A percentile compares a stretch with the other conserved stretches of the same genome.
phyloP scores from a whole-genome alignment of 2,329 filamentous ascomycete species.

The Metarhizium robertsii region DNA sequence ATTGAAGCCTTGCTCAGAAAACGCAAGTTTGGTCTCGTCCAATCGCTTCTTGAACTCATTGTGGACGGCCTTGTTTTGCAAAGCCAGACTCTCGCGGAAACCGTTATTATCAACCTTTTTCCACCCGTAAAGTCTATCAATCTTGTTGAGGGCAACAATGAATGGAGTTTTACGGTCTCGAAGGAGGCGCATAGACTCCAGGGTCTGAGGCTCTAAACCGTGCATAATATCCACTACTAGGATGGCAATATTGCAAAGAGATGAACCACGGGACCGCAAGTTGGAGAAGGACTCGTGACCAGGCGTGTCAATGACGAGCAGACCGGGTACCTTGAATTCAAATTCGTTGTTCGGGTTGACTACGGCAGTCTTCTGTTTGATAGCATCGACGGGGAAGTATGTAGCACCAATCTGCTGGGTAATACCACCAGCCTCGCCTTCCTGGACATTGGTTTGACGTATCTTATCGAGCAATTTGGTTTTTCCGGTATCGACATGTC shows the following conservation, averaged over 20 bases:
- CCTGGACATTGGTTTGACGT: conserved; percentile 95
- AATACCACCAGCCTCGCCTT: conserved; percentile 98
- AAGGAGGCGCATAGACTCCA: conserved; percentile 93
- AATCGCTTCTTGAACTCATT: conserved; percentile 90
- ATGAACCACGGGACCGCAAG: conserved; percentile 90
- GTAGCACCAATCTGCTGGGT: conserved; percentile 99
- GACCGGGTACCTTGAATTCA: conserved; percentile 94
- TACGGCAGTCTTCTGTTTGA: conserved; percentile 84
- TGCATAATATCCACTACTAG: conserved; percentile 99
- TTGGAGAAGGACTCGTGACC: conserved; percentile 99
- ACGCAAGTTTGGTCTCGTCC: conserved; percentile 84
- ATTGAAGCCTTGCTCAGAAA: conserved; percentile 96
- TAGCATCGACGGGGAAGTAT: conserved; percentile 93
- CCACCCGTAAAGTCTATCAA: conserved; percentile 98
- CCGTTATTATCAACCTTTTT: conserved; percentile 98
- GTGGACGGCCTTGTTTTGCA: conserved; percentile 89
- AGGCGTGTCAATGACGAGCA: conserved; percentile 94
- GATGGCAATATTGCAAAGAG: conserved; percentile 98
- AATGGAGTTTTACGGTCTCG: conserved; percentile 93
- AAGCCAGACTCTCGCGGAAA: conserved; percentile 81
- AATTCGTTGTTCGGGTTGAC: conserved; percentile 87
- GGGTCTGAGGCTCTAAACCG: conserved; percentile 91
- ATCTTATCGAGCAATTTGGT: conserved; percentile 99
- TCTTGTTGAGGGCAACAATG: conserved; percentile 98
- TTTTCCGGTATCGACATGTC: conserved; percentile 99